phyloP scores from a whole-genome alignment of 306 rosid species.

The Malus asiatica region DNA sequence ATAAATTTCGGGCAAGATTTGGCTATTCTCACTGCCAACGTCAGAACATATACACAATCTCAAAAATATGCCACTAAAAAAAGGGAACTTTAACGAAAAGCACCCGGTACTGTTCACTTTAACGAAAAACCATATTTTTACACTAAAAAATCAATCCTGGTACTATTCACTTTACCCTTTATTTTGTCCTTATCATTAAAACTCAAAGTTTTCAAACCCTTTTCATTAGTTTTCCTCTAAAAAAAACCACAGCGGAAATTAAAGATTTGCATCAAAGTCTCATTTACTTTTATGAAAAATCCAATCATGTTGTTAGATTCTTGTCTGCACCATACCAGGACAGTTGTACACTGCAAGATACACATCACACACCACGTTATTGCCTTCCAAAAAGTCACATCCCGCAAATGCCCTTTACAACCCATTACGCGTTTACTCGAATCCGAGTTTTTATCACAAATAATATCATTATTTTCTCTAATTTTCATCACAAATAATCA shows the following conservation, averaged over 20 bases:
- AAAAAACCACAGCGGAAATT: not conserved
- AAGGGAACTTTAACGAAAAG: no score
- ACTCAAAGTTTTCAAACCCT: no score
- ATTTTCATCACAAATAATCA: not conserved
- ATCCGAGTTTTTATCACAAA: not conserved
- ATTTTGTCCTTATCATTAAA: no score
- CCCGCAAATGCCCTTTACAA: not conserved
- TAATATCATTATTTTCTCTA: not conserved
- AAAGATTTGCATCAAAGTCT: not conserved
- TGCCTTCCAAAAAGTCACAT: not conserved
- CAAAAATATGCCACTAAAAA: no score
- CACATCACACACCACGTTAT: not conserved
- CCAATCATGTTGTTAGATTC: not conserved
- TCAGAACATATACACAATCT: no score
- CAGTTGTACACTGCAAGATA: constrained; percentile 1
- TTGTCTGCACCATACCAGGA: not conserved
- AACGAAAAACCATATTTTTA: no score
- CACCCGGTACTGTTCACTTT: no score
- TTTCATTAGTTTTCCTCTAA: no score
- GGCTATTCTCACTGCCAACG: no score
- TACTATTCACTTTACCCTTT: no score
- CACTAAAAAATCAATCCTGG: no score
- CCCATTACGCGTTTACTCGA: not conserved
- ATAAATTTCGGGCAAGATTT: no score
- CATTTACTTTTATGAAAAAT: not conserved